phyloP scores from a whole-genome alignment of 306 rosid genomes.

The Myrica gale region DNA sequence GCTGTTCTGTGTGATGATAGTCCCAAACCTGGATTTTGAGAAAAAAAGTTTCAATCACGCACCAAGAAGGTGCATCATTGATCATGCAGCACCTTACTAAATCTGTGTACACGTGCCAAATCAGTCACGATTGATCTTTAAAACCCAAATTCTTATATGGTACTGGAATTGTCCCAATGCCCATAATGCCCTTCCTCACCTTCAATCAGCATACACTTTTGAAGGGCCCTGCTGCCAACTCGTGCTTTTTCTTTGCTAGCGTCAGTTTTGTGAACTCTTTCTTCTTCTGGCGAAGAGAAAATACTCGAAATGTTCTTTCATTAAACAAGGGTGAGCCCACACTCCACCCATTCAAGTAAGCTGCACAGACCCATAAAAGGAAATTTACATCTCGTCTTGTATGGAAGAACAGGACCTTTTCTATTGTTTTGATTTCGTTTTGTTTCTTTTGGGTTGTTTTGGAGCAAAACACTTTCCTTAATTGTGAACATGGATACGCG shows the following conservation, averaged over 20 bases:
- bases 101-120: slow-evolving; percentile 29
- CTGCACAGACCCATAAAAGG: slow-evolving; percentile 21
- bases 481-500: slow-evolving; percentile 36
- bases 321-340: not conserved
- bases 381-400: slow-evolving; percentile 23
- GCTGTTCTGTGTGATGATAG: slow-evolving; percentile 37
- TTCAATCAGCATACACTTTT: not conserved
- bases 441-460: not conserved
- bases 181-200: not conserved
- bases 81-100: slow-evolving; percentile 15
- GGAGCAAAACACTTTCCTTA: slow-evolving; percentile 4
- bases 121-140: not conserved
- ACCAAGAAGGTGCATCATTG: not conserved
- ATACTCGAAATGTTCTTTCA: not conserved
- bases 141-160: not conserved
- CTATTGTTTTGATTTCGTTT: not conserved
- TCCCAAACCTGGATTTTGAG: slow-evolving; percentile 29
- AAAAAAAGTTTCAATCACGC: not conserved
- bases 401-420: slow-evolving; percentile 25
- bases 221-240: not conserved
- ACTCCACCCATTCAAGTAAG: slow-evolving; percentile 28
- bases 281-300: not conserved
- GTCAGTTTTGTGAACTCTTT: not conserved
- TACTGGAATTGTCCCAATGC: not conserved
- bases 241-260: not conserved